Evolutionary conservation across 768 basidiomycete species (phyloP), one percentile per base, ranked within the genome.

Genomic region (Mycena indigotica): DNA sequence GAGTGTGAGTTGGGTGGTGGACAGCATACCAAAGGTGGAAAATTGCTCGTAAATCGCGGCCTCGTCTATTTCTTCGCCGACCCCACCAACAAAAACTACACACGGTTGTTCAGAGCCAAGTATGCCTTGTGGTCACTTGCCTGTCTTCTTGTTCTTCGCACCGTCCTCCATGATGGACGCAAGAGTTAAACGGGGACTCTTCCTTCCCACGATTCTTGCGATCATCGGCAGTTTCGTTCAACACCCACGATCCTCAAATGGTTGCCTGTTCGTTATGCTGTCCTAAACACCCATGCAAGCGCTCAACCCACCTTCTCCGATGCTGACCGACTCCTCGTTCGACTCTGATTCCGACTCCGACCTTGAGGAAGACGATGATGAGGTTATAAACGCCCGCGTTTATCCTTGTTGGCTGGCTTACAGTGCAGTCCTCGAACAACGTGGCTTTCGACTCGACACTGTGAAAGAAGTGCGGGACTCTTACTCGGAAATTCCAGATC

Each of bases 61-160:
- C 70, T 96, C 92, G 70, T 95, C 88, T 41, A 93, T 86, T 65
- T 94, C 89, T 59, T 94, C 90, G 45, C 81, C 83, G 51, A 97
- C 80, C 0, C 91, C 91, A 45, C 92, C 93, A 63, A 94, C 79
- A 70, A 91, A 94, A 51, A 95, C 72, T 63, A 23, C 6, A 25
- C 15, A n/a, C 39, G 50, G 52, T 28, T 28, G n/a, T 17, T 2
- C 28, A 17, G 12, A 28, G 0, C 15, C 30, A 10, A 16, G 16
- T 32, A 4, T n/a, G 16, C 3, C 29, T 17, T 13, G 24, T 5
- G 26, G 28, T 16, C 12, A 51, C 38, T 21, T 3, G 55, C 61
- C 54, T 30, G 93, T 93, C 73, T 89, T 91, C 72, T 93, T 94
- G n/a, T 84, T 75, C 72, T 86, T 90, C 23, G 87, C 82, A 58